phyloP scores from a whole-genome alignment of 331 rosid genomes.

The Cydonia oblonga region DNA sequence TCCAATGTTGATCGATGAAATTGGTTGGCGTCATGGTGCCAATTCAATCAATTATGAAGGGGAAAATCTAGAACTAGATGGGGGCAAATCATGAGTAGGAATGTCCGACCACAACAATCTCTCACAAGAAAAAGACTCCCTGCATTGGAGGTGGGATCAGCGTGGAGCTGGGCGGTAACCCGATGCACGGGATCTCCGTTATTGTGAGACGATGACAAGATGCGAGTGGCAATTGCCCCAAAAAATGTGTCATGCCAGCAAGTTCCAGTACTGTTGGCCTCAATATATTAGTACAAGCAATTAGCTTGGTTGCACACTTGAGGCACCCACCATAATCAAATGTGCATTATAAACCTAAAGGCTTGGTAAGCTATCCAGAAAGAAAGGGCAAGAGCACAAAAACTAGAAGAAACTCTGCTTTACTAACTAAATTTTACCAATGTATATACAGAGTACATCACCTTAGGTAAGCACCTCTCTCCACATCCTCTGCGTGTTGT shows the following conservation, averaged over 20 bases:
- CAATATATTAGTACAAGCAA: neutral
- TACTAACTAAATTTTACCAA: neutral
- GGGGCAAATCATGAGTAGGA: neutral
- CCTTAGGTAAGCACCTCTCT: neutral
- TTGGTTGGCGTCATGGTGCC: neutral
- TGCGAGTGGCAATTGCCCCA: neutral
- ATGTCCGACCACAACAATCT: neutral
- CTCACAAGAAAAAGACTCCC: neutral
- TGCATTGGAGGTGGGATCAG: neutral
- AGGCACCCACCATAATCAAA: neutral
- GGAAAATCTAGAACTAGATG: neutral
- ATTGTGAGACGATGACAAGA: neutral
- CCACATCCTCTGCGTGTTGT: neutral
- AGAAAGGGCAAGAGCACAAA: neutral
- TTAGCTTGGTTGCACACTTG: neutral
- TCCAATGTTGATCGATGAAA: conserved; percentile 3
- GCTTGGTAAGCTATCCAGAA: neutral
- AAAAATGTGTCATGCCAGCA: neutral
- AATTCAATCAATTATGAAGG: neutral
- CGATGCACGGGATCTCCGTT: neutral
- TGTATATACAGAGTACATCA: neutral
- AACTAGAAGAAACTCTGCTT: neutral
- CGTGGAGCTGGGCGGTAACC: neutral
- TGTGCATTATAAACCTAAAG: neutral
- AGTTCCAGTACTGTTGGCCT: neutral